phyloP scores from a whole-genome alignment of 2,329 filamentous ascomycete genomes.

The Cryphonectria nitschkei region DNA sequence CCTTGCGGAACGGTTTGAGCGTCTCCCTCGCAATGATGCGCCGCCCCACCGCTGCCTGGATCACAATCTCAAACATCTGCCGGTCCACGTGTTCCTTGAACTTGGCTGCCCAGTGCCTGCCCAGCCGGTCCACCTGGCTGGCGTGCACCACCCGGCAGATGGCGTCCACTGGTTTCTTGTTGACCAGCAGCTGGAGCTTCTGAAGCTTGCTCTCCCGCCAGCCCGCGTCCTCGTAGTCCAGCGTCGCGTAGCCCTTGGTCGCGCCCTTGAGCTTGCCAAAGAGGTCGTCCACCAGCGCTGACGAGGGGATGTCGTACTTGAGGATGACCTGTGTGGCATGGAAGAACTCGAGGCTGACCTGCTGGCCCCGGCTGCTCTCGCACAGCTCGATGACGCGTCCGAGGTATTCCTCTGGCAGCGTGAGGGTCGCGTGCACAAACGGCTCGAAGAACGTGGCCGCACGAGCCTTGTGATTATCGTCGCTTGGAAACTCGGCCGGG shows the following conservation, averaged over 20 bases:
- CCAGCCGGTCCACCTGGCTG: constrained; percentile 79
- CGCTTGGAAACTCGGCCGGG: constrained; percentile 83
- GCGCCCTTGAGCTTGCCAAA: constrained; percentile 94
- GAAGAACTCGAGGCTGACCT: constrained; percentile 89
- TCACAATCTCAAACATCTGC: constrained; percentile 94
- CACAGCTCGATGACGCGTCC: constrained; percentile 95
- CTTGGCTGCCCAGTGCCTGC: constrained; percentile 86
- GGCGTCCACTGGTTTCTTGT: constrained; percentile 90
- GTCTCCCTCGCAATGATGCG: constrained; percentile 89
- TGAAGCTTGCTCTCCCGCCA: constrained; percentile 80
- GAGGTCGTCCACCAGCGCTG: constrained; percentile 92
- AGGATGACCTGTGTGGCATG: constrained; percentile 90
- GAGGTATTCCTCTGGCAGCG: constrained; percentile 90
- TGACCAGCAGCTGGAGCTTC: constrained; percentile 91
- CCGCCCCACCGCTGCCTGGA: constrained; percentile 85
- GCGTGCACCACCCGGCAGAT: constrained; percentile 87
- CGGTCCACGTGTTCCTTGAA: constrained; percentile 97
- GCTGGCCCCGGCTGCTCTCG: constrained; percentile 84
- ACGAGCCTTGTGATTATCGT: constrained; percentile 52
- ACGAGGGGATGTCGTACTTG: constrained; percentile 85
- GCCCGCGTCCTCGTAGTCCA: constrained; percentile 95
- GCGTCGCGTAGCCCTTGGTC: constrained; percentile 92
- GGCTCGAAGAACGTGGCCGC: constrained; percentile 55
- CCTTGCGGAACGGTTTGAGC: constrained; percentile 94
- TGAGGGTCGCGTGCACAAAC: constrained; percentile 82